These are phyloP conservation scores for Talaromyces sp. DNA, from an alignment of 2,329 filamentous ascomycete species.

Conservation along the genomic window DNA sequence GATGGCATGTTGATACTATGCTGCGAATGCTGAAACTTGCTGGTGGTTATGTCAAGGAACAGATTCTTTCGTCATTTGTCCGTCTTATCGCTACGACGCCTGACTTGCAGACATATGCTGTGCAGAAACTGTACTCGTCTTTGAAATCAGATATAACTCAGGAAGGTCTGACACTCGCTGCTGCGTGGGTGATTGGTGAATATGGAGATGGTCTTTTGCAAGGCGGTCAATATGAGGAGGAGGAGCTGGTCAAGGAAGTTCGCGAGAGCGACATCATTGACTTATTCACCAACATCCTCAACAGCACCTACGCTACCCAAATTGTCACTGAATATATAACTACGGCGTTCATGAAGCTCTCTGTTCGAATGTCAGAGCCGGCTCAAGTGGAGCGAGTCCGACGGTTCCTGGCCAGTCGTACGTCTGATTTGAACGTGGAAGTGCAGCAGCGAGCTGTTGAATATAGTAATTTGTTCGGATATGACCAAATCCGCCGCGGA, in stretches of 20 bases:
- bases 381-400: slow-evolving; percentile 85
- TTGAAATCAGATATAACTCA: slow-evolving; percentile 97
- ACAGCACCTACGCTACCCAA: slow-evolving; percentile 90
- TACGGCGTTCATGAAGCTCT: slow-evolving; percentile 91
- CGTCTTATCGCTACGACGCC: slow-evolving; percentile 91
- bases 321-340: slow-evolving; percentile 94
- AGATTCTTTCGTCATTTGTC: slow-evolving; percentile 94
- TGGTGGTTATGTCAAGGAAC: slow-evolving; percentile 96
- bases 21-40: slow-evolving; percentile 88
- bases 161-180: slow-evolving; percentile 88
- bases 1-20: slow-evolving; percentile 99
- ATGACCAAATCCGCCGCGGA: slow-evolving; percentile 80
- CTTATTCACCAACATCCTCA: slow-evolving; percentile 85
- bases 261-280: slow-evolving; percentile 89
- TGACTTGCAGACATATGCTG: slow-evolving; percentile 92
- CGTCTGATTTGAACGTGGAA: slow-evolving; percentile 88
- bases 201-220: slow-evolving; percentile 87
- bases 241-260: slow-evolving; percentile 79
- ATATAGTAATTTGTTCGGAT: slow-evolving; percentile 89
- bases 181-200: slow-evolving; percentile 96
- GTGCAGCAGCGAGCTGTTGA: slow-evolving; percentile 95
- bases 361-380: slow-evolving; percentile 77
- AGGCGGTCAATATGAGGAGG: slow-evolving; percentile 89
- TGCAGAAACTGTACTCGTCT: slow-evolving; percentile 87
- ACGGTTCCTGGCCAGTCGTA: slow-evolving; percentile 71